Conservation (phyloP, 2,329 filamentous ascomycete species). For the Arthroderma sp. region DNA sequence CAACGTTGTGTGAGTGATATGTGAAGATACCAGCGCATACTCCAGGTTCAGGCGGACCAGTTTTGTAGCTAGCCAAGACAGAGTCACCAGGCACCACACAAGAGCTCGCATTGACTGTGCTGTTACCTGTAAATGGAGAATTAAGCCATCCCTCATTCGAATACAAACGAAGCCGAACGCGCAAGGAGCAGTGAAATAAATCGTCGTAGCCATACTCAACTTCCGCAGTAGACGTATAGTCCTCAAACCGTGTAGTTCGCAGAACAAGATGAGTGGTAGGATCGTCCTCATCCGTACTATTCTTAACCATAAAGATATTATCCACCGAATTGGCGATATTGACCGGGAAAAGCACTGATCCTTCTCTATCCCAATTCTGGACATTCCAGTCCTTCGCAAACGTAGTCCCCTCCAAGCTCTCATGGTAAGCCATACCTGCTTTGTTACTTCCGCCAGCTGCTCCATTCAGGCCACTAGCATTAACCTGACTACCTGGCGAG, state of each 20-base stretch:
- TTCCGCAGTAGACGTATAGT: constrained; percentile 36
- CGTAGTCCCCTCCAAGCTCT: constrained; percentile 3
- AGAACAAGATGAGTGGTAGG: constrained; percentile 34
- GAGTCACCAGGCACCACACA: not conserved
- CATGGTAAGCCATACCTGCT: constrained; percentile 2
- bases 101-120: not conserved
- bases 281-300: constrained; percentile 9
- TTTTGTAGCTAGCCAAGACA: constrained; percentile 3
- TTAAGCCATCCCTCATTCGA: not conserved
- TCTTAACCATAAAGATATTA: constrained; percentile 34
- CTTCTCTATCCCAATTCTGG: constrained; percentile 34
- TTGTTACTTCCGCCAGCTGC: not conserved
- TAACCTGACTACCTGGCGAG: not conserved
- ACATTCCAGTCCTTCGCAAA: constrained; percentile 25
- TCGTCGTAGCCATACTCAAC: constrained; percentile 34
- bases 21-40: constrained; percentile 41
- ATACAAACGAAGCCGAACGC: constrained; percentile 33
- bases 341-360: constrained; percentile 25
- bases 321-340: constrained; percentile 33
- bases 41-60: constrained; percentile 26
- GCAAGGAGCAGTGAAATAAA: constrained; percentile 35
- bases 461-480: not conserved
- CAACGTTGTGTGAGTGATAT: constrained; percentile 33
- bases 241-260: constrained; percentile 30
- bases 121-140: not conserved